Evolutionary conservation across 2,329 filamentous ascomycete species (phyloP), one percentile per base, ranked within the genome.

Genomic region (Albophoma yamanashiensis): DNA sequence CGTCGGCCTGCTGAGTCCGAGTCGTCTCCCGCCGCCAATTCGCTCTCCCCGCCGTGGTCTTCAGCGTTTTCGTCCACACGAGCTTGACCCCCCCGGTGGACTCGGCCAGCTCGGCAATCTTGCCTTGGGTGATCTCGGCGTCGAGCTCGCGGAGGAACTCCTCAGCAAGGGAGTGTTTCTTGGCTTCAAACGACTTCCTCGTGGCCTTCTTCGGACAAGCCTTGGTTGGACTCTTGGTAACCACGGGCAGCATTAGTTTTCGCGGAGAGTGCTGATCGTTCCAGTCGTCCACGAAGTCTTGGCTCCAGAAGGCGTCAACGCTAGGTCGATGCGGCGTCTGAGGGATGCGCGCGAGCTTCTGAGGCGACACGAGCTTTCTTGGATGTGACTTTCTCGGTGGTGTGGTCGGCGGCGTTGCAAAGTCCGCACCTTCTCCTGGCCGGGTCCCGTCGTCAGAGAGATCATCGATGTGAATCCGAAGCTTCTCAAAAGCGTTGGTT

Each of bases 51-150:
- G 90, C 90, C 0, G 90, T 93, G 1, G 88, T 89, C 69, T 88
- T 89, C 58, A 94, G 82, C n/a, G 84, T 90, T 66, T 88, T 90
- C 62, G 81, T 86, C 90, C 90, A 94, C 52, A 83, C 73, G 43
- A 93, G 78, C 60, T 82, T 82, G 55, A 93, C 80, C 1, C 90
- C 90, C 22, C 89, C 89, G 0, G 88, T 89, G 0, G 78, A 73
- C 2, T 78, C 76, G 0, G 88, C 79, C 25, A 92, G 76, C 31
- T 77, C 67, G 1, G 76, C 70, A 9, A 94, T 81, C 62, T 79
- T 75, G 11, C 87, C 85, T 2, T 78, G 66, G 0, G 87, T 86
- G 65, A 93, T 83, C 45, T 74, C 78, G 0, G 69, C 66, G 70
- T 94, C 90, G n/a, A 94, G 82, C 64, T 91, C 86, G 0, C 64